Conservation (phyloP, 2,329 filamentous ascomycete species). For the Pestalotiopsis sp. region DNA sequence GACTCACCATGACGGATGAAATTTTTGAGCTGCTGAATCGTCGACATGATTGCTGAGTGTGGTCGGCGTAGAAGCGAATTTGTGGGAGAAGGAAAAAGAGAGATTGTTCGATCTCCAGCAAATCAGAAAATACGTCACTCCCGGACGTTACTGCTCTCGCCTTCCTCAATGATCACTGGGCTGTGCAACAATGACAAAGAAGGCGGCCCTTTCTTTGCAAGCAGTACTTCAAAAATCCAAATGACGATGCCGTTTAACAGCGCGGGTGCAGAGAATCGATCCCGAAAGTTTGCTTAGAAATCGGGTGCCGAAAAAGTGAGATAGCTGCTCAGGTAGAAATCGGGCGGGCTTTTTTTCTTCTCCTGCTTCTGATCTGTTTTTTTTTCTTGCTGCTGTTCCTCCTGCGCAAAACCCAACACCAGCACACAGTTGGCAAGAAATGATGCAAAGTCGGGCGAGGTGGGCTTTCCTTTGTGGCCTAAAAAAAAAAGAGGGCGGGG, state of each 20-base stretch:
- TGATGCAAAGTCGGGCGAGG: constrained; percentile 1
- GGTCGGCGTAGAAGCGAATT: background rate
- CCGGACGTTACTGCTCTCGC: constrained; percentile 9
- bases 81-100: background rate
- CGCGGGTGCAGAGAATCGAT: background rate
- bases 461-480: background rate
- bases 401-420: background rate
- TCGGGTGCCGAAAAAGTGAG: background rate
- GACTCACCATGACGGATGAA: constrained; percentile 86
- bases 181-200: constrained; percentile 7
- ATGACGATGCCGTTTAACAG: background rate
- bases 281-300: background rate
- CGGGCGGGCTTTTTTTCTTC: background rate
- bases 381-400: background rate
- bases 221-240: background rate
- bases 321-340: background rate
- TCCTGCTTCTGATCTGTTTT: background rate
- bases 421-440: background rate
- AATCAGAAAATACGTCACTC: constrained; percentile 25
- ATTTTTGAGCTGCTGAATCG: constrained; percentile 96
- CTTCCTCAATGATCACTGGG: constrained; percentile 8
- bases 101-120: background rate
- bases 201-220: background rate
- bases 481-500: background rate
- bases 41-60: constrained; percentile 51